Conservation (phyloP, 2,329 filamentous ascomycete genomes). For the Berkeleyomyces basicola region DNA sequence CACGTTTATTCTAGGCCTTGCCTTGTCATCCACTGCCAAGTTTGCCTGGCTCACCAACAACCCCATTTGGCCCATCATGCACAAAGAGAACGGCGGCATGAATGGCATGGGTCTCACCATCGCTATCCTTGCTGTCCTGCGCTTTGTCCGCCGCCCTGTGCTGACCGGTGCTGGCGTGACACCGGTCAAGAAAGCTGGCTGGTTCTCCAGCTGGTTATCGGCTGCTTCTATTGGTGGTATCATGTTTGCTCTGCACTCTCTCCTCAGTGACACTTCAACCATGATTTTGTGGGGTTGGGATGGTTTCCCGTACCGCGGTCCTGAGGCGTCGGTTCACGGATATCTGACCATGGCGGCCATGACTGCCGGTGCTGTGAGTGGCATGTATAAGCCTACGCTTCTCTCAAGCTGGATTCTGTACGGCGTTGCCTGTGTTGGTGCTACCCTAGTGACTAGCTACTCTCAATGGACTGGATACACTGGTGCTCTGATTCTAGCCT, state of each 20-base stretch:
- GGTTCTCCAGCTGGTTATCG: constrained; percentile 35
- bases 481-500: constrained; percentile 57
- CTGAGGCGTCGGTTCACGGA: constrained; percentile 76
- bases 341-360: constrained; percentile 75
- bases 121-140: constrained; percentile 56
- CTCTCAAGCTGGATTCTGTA: constrained; percentile 67
- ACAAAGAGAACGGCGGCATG: constrained; percentile 77
- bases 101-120: constrained; percentile 69
- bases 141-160: constrained; percentile 54
- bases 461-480: constrained; percentile 82
- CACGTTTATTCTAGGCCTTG: constrained; percentile 64
- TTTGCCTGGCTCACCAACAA: constrained; percentile 93
- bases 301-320: constrained; percentile 79
- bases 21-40: constrained; percentile 76
- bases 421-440: constrained; percentile 61
- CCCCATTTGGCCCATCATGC: constrained; percentile 89
- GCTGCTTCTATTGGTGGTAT: constrained; percentile 67
- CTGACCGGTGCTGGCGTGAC: constrained; percentile 24
- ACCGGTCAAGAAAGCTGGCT: constrained; percentile 35
- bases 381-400: constrained; percentile 55
- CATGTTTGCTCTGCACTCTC: constrained; percentile 77
- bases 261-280: constrained; percentile 91
- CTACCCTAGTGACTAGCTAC: constrained; percentile 58
- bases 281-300: constrained; percentile 99
- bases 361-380: constrained; percentile 61